A percentile compares a stretch with the other conserved stretches of the same genome.
These are phyloP conservation scores for Codiaeum variegatum DNA, from an alignment of 441 rosid species.

Conservation along the genomic window DNA sequence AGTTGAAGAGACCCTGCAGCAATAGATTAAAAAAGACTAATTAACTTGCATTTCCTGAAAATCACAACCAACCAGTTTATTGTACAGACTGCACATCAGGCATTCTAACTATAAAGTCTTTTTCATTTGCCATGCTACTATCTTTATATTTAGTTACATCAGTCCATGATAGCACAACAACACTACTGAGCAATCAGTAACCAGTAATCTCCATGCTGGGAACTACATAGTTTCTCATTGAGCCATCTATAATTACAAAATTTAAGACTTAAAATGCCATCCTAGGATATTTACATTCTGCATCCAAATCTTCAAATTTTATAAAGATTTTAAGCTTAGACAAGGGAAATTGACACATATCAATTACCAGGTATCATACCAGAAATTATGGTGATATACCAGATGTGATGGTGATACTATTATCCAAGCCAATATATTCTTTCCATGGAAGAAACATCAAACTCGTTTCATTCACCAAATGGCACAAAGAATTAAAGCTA, in stretches of 20 bases:
- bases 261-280: background rate
- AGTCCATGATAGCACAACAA: background rate
- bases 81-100: background rate
- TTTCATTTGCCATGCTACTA: background rate
- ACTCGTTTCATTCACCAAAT: slow-evolving; percentile 1
- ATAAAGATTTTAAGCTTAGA: background rate
- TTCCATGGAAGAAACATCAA: background rate
- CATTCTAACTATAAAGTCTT: background rate
- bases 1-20: slow-evolving; percentile 80
- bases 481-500: slow-evolving; percentile 6
- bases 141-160: background rate
- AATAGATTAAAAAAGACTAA: slow-evolving; percentile 2
- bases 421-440: background rate
- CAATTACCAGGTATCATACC: background rate
- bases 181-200: background rate
- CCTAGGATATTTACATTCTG: background rate
- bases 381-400: background rate
- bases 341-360: background rate
- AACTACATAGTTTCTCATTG: background rate
- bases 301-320: background rate
- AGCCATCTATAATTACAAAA: background rate
- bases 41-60: background rate
- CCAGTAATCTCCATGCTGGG: too few species aligned
- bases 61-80: background rate
- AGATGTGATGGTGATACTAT: background rate